phyloP scores from a whole-genome alignment of 768 basidiomycete genomes.

The Suillus bovinus region DNA sequence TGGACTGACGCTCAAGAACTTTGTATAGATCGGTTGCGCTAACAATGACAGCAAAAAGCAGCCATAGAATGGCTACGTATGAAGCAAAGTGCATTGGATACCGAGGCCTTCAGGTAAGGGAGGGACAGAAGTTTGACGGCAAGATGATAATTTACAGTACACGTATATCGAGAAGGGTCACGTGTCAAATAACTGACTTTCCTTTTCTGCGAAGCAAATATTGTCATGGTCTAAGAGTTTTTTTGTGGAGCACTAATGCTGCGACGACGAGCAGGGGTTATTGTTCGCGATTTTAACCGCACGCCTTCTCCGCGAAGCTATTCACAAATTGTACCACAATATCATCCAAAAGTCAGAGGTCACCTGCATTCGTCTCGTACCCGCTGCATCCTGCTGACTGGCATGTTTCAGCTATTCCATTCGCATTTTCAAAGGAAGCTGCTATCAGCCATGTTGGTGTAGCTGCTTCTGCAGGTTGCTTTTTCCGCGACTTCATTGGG shows the following conservation, averaged over 20 bases:
- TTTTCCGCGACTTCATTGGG: slow-evolving; percentile 24
- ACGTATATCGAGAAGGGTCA: slow-evolving; percentile 30
- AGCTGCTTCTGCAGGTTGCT: slow-evolving; percentile 27
- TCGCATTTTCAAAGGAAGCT: slow-evolving; percentile 45
- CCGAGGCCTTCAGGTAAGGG: neutral
- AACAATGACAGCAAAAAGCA: slow-evolving; percentile 30
- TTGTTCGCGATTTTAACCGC: no score
- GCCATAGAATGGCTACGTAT: slow-evolving; percentile 32
- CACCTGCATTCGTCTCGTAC: slow-evolving; percentile 11
- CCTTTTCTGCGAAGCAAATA: neutral
- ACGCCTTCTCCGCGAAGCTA: slow-evolving; percentile 18
- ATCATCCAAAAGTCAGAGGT: slow-evolving; percentile 44
- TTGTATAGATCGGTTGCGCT: slow-evolving; percentile 80
- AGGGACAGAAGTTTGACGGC: neutral
- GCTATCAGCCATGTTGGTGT: slow-evolving; percentile 43
- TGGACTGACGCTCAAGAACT: slow-evolving; percentile 70
- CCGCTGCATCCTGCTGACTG: slow-evolving; percentile 12
- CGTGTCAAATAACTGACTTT: slow-evolving; percentile 21
- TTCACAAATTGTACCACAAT: slow-evolving; percentile 19
- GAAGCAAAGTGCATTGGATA: slow-evolving; percentile 27
- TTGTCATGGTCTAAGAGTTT: neutral
- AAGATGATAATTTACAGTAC: slow-evolving; percentile 12
- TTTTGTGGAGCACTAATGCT: neutral
- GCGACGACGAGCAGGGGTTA: neutral
- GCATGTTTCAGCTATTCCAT: slow-evolving; percentile 47